Evolutionary conservation across 2,329 filamentous ascomycete genomes (phyloP), one percentile per base, ranked within the genome.

Genomic region (Aspergillus novofumigatus): DNA sequence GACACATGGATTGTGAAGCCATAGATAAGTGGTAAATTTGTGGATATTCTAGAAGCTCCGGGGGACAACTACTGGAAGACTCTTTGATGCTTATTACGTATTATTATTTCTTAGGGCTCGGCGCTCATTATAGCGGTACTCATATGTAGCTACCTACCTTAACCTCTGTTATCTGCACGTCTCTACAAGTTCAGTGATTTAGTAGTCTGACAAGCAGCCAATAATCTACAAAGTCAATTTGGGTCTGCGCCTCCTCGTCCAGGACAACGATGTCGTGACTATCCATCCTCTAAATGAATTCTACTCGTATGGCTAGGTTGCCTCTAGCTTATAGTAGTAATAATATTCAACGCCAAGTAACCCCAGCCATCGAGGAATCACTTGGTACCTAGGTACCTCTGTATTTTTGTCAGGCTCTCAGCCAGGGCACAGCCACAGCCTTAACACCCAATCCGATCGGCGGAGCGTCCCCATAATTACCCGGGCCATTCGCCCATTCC

Each of bases 401-500:
- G 9, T 11, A 29, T 32, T 32, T 29, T 3, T 29, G 11, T 35
- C 29, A 5, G 11, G 29, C 11, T 32, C 53, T 55, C 55, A 58
- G 60, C 60, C 60, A 26, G 25, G 25, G 25, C 25, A 62, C 60
- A 60, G 32, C 14, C 32, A 17, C 32, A 38, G 32, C 32, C 32
- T 38, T 38, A 38, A 7, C 32, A 51, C 49, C 48, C 50, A 45
- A 57, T 53, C 60, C 60, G 57, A 59, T 59, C 52, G 52, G 32
- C 52, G 29, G 29, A 26, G 49, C 35, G 32, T 55, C 59, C 48
- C 52, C 35, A 58, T 51, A 57, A 57, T 56, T 51, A 58, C 53
- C 57, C 58, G 54, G 49, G 44, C 54, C 52, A 53, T 56, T 55
- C 51, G 49, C 51, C 55, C 52, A 53, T 56, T 55, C 51, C 53